Evolutionary conservation across 371 early-diverging fungal species (phyloP).

Genomic region (Apophysomyces ossiformis): DNA sequence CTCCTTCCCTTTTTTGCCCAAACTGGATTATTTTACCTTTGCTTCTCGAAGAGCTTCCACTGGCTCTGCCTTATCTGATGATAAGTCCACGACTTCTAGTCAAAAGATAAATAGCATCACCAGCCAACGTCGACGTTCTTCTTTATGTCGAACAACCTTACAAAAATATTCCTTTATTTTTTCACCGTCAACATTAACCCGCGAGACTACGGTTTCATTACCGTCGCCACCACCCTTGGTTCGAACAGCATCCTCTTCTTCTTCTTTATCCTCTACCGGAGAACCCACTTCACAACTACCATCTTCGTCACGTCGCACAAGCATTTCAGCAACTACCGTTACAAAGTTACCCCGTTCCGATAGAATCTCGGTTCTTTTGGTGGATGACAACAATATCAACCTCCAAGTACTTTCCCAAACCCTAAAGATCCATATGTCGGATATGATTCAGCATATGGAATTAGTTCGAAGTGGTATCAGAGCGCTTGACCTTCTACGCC

Average conservation of each 20-base stretch:
- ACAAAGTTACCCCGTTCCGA: constrained; percentile 9
- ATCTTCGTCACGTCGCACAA: constrained; percentile 6
- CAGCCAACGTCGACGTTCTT: background rate
- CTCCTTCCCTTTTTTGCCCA: constrained; percentile 10
- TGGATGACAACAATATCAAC: constrained; percentile 67
- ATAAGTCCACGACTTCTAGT: constrained; percentile 1
- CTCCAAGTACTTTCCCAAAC: constrained; percentile 57
- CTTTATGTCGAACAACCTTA: background rate
- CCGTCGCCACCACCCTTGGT: constrained; percentile 10
- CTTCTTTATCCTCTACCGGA: constrained; percentile 15
- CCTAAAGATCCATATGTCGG: constrained; percentile 54
- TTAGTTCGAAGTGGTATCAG: constrained; percentile 44
- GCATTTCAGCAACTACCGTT: too few species aligned
- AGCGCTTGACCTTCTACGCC: constrained; percentile 47
- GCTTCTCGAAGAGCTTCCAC: constrained; percentile 24
- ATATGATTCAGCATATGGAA: constrained; percentile 45
- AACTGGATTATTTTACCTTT: constrained; percentile 27
- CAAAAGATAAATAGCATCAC: background rate
- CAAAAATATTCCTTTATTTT: constrained; percentile 1
- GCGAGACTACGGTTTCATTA: background rate
- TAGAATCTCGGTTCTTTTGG: constrained; percentile 34
- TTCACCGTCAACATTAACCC: background rate
- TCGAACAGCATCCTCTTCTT: constrained; percentile 7
- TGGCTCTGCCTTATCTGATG: constrained; percentile 18
- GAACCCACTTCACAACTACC: background rate